Percentiles rank a stretch among this genome's conserved stretches.
Conservation (phyloP, 2,329 filamentous ascomycete genomes). For the Nemania bipapillata region DNA sequence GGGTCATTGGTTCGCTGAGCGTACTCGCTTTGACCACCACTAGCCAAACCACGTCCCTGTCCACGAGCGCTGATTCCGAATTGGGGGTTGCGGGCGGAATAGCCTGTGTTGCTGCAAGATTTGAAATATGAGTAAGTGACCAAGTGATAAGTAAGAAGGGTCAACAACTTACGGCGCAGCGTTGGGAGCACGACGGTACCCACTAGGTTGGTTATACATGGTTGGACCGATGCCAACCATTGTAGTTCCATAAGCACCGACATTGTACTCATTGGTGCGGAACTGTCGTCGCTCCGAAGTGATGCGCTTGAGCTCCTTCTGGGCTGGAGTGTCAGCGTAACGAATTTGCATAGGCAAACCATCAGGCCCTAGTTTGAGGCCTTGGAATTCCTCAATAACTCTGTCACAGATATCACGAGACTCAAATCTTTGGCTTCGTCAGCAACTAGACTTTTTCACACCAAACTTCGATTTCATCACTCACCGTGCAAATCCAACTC, state of each 20-base stretch:
- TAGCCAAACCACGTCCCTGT: constrained; percentile 37
- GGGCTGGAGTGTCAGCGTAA: constrained; percentile 94
- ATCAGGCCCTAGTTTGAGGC: constrained; percentile 78
- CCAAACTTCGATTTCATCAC: constrained; percentile 44
- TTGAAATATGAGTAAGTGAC: constrained; percentile 25
- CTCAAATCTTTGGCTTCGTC: constrained; percentile 76
- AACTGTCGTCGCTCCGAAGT: constrained; percentile 95
- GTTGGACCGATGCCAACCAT: constrained; percentile 67
- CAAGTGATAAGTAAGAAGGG: constrained; percentile 17
- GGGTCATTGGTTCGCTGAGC: constrained; percentile 33
- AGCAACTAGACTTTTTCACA: constrained; percentile 35
- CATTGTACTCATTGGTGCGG: constrained; percentile 94
- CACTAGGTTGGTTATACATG: constrained; percentile 56
- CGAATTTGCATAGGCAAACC: constrained; percentile 89
- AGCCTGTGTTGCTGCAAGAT: constrained; percentile 31
- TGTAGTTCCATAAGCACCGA: constrained; percentile 73
- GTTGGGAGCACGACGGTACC: constrained; percentile 52
- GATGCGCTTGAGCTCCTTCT: constrained; percentile 96
- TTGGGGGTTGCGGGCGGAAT: constrained; percentile 30
- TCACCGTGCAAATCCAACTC: constrained; percentile 96
- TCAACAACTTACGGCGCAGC: constrained; percentile 39
- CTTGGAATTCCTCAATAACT: constrained; percentile 87
- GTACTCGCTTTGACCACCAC: constrained; percentile 40
- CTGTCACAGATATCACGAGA: constrained; percentile 87
- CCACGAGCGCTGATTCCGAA: constrained; percentile 34